These are phyloP conservation scores for Geotrichum carabidarum DNA, from an alignment of 1,139 yeast genomes.

Conservation along the genomic window DNA sequence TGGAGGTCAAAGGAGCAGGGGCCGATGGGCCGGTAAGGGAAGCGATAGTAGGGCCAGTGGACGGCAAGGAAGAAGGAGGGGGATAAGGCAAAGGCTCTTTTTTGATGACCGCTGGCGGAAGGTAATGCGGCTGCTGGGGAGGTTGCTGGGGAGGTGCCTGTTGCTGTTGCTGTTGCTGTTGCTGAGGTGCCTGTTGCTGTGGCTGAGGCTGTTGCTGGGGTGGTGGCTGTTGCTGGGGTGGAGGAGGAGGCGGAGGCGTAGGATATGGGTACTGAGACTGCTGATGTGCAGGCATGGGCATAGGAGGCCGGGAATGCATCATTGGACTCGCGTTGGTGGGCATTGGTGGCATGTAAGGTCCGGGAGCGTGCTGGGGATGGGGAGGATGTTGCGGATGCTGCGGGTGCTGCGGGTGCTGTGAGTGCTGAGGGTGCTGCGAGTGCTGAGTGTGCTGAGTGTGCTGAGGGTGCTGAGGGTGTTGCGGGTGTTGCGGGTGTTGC, in stretches of 20 bases:
- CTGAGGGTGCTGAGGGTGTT: constrained; percentile 20
- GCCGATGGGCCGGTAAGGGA: constrained; percentile 1
- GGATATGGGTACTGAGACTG: constrained; percentile 19
- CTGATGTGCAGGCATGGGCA: constrained; percentile 10
- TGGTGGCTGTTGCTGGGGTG: constrained; percentile 19
- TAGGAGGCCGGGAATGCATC: constrained; percentile 4
- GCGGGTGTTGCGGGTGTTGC: constrained; percentile 20
- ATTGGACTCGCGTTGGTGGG: background rate
- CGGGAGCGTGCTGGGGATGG: constrained; percentile 18
- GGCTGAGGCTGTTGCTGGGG: constrained; percentile 16
- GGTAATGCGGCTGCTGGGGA: constrained; percentile 6
- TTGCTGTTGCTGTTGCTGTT: constrained; percentile 4
- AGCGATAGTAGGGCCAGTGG: background rate
- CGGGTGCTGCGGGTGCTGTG: constrained; percentile 19
- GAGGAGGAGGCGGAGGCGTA: constrained; percentile 20
- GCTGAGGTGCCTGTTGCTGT: constrained; percentile 12
- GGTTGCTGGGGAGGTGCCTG: constrained; percentile 2
- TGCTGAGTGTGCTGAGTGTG: constrained; percentile 19
- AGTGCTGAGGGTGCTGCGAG: constrained; percentile 19
- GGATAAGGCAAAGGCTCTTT: constrained; percentile 1
- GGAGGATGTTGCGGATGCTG: constrained; percentile 12
- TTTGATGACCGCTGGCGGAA: constrained; percentile 4
- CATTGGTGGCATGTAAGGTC: constrained; percentile 2
- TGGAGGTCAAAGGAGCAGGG: constrained; percentile 1
- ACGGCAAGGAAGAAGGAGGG: background rate